Evolutionary conservation across 164 flowering plant genomes (phyloP).

Genomic region (Aristolochia californica): DNA sequence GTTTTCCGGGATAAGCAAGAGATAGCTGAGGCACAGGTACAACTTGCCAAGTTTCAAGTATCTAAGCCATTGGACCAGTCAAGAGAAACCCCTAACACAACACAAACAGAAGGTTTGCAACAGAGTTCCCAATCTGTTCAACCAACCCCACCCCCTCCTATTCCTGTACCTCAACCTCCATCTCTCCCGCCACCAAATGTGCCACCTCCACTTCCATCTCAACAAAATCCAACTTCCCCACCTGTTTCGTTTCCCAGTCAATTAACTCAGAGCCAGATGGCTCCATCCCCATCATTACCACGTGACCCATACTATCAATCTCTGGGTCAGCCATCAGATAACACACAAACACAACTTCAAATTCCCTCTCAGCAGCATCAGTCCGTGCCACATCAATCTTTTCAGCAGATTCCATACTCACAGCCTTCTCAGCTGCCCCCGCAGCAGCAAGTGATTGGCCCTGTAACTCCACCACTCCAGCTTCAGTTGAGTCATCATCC

Average conservation of each 20-base stretch:
- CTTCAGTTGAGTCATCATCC: constrained; percentile 40
- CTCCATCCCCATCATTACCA: constrained; percentile 26
- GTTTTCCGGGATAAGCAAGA: constrained; percentile 74
- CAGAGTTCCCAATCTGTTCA: constrained; percentile 31
- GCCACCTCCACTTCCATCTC: constrained; percentile 15
- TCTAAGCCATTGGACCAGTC: constrained; percentile 33
- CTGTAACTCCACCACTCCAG: constrained; percentile 29
- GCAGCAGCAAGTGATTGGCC: constrained; percentile 24
- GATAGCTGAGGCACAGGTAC: constrained; percentile 51
- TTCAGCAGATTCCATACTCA: constrained; percentile 18
- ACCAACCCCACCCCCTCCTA: constrained; percentile 6
- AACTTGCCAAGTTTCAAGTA: constrained; percentile 50
- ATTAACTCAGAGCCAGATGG: constrained; percentile 30
- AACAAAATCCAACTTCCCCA: constrained; percentile 8
- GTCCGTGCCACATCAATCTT: constrained; percentile 17
- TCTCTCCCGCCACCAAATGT: constrained; percentile 2
- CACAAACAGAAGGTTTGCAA: constrained; percentile 34
- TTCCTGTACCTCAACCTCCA: not conserved
- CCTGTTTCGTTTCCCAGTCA: constrained; percentile 28
- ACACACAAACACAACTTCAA: constrained; percentile 46
- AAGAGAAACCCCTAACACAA: constrained; percentile 28
- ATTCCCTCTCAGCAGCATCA: constrained; percentile 38
- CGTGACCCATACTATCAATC: constrained; percentile 38
- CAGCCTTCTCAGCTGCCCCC: constrained; percentile 48
- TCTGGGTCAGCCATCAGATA: constrained; percentile 39